phyloP scores from a whole-genome alignment of 257 asterid genomes.

The Scutellaria baicalensis region DNA sequence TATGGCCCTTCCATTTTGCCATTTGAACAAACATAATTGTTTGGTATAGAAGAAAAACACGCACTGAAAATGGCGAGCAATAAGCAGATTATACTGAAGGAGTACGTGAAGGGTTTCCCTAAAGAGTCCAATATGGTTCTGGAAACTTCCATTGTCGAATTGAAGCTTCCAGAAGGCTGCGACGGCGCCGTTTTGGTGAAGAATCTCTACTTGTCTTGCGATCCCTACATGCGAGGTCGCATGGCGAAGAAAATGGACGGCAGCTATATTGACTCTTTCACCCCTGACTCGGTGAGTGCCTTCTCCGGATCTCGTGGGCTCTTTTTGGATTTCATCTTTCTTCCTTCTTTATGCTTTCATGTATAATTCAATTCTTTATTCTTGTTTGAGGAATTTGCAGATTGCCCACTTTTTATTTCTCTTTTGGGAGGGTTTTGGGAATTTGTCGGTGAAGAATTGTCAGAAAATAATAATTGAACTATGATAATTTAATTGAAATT shows the following conservation, averaged over 20 bases:
- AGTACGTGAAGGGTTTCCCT: background rate
- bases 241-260: slow-evolving; percentile 19
- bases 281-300: slow-evolving; percentile 24
- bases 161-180: slow-evolving; percentile 26
- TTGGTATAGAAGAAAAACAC: background rate
- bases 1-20: too few species aligned
- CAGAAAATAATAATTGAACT: too few species aligned
- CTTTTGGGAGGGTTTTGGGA: background rate
- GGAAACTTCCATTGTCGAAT: slow-evolving; percentile 1
- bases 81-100: background rate
- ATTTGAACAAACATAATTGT: too few species aligned
- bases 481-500: too few species aligned
- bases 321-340: background rate
- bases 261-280: slow-evolving; percentile 24
- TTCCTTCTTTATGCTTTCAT: background rate
- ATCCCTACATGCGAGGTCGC: slow-evolving; percentile 32
- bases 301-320: background rate
- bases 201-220: slow-evolving; percentile 45
- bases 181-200: slow-evolving; percentile 34
- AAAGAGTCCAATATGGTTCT: background rate
- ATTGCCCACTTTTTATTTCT: background rate
- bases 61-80: background rate
- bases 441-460: too few species aligned
- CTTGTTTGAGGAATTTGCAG: background rate
- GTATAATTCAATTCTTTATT: background rate